phyloP scores from a whole-genome alignment of 2,329 filamentous ascomycete genomes.

The Phialophora macrospora region DNA sequence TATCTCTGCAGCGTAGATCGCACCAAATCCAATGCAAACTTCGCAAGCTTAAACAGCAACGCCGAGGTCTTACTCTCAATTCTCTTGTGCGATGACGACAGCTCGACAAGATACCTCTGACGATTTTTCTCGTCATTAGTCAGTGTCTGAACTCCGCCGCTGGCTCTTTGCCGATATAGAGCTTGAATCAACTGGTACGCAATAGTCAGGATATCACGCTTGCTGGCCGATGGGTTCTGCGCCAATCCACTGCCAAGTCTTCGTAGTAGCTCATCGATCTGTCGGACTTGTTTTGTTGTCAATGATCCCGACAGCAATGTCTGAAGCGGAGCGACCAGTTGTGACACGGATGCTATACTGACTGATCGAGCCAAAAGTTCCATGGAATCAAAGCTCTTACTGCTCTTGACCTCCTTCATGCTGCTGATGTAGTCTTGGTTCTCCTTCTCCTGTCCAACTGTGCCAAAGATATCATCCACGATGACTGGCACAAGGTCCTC shows the following conservation, averaged over 20 bases:
- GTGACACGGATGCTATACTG: constrained; percentile 73
- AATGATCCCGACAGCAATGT: constrained; percentile 81
- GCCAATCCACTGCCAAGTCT: constrained; percentile 82
- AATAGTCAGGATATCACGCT: constrained; percentile 84
- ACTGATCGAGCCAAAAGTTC: constrained; percentile 85
- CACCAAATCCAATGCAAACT: constrained; percentile 86
- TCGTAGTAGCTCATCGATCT: constrained; percentile 85
- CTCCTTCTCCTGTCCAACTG: constrained; percentile 92
- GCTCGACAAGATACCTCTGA: constrained; percentile 77
- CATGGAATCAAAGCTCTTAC: constrained; percentile 98
- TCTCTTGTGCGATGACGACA: constrained; percentile 72
- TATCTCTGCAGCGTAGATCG: constrained; percentile 86
- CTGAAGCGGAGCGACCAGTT: constrained; percentile 78
- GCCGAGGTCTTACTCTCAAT: constrained; percentile 57
- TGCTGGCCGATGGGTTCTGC: constrained; percentile 77
- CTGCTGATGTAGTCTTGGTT: constrained; percentile 92
- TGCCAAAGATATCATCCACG: constrained; percentile 97
- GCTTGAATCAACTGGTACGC: constrained; percentile 93
- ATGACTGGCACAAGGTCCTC: constrained; percentile 77
- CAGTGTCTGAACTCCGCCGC: constrained; percentile 44
- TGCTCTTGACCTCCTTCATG: constrained; percentile 97
- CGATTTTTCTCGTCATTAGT: constrained; percentile 63
- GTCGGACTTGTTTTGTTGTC: constrained; percentile 78
- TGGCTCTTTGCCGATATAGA: constrained; percentile 70
- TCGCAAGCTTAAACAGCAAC: constrained; percentile 83